Conservation (phyloP, 139 green algal species). For the Closterium sp. region DNA sequence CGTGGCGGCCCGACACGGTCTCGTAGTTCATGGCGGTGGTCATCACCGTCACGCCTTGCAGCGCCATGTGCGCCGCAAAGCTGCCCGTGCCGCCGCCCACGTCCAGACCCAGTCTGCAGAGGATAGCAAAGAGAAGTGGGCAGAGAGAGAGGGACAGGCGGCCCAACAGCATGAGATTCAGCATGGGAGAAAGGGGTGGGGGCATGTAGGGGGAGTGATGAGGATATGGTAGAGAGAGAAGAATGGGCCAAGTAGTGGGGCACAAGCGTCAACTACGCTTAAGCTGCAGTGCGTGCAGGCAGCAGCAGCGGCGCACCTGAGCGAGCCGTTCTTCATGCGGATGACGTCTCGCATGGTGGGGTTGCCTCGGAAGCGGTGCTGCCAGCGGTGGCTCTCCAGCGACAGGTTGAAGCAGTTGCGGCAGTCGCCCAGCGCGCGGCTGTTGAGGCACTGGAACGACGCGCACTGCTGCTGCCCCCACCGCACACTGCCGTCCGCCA, state of each 20-base stretch:
- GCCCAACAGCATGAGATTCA: too few relatives aligned
- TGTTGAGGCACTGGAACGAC: slow-evolving; percentile 10
- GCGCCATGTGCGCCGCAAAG: slow-evolving; percentile 3
- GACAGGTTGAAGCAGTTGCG: slow-evolving; percentile 27
- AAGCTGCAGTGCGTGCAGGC: too few relatives aligned
- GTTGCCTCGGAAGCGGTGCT: background rate
- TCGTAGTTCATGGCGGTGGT: slow-evolving; percentile 9
- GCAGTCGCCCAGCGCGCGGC: slow-evolving; percentile 1
- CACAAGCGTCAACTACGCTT: too few relatives aligned
- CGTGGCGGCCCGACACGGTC: background rate
- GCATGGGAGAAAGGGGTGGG: too few relatives aligned
- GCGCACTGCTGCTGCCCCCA: background rate
- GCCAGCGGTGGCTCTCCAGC: background rate
- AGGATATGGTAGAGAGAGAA: too few relatives aligned
- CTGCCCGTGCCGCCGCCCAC: background rate
- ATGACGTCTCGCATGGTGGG: background rate
- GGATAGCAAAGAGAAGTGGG: too few relatives aligned
- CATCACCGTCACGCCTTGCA: background rate
- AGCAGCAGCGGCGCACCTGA: background rate
- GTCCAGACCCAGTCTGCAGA: background rate
- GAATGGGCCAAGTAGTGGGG: too few relatives aligned
- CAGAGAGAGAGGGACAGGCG: too few relatives aligned
- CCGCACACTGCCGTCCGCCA: background rate
- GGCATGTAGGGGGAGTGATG: too few relatives aligned
- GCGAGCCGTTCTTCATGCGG: background rate